Percentiles rank a stretch among this genome's conserved stretches.
Evolutionary conservation across 2,329 filamentous ascomycete species (phyloP).

Genomic region (Fusarium equiseti): DNA sequence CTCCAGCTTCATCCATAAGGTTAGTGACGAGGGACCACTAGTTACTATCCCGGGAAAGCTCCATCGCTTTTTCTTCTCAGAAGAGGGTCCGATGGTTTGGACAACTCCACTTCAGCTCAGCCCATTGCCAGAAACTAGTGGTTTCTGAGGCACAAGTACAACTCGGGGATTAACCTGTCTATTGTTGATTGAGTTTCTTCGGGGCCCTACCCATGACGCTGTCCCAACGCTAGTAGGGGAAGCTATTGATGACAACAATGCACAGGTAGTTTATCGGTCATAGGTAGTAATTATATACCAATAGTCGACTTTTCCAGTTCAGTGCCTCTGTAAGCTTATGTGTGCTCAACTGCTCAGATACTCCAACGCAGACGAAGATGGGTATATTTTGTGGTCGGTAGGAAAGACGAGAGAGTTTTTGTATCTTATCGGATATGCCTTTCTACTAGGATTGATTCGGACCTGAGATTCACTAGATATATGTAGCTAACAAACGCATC

Average conservation of each 20-base stretch:
- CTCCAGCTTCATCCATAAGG: neutral
- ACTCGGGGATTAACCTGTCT: neutral
- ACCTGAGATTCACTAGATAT: slow-evolving; percentile 12
- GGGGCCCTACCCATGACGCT: slow-evolving; percentile 1
- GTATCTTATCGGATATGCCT: neutral
- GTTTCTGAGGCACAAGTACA: neutral
- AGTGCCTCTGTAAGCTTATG: neutral
- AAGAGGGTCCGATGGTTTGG: neutral
- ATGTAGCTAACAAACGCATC: neutral
- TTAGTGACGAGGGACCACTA: neutral
- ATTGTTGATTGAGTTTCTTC: slow-evolving; percentile 8
- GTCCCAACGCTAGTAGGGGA: neutral
- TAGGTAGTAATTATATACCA: neutral
- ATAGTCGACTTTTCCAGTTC: neutral
- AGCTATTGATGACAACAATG: neutral
- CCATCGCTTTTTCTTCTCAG: neutral
- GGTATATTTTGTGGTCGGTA: neutral
- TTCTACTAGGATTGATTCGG: slow-evolving; percentile 6
- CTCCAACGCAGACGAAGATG: neutral
- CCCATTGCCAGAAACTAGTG: slow-evolving; percentile 6
- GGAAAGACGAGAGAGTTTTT: neutral
- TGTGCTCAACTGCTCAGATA: neutral
- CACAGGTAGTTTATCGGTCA: neutral
- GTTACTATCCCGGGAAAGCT: neutral
- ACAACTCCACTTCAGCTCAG: slow-evolving; percentile 16